Conservation (phyloP, 371 early-diverging fungal genomes). For the Phascolomyces articulosus region DNA sequence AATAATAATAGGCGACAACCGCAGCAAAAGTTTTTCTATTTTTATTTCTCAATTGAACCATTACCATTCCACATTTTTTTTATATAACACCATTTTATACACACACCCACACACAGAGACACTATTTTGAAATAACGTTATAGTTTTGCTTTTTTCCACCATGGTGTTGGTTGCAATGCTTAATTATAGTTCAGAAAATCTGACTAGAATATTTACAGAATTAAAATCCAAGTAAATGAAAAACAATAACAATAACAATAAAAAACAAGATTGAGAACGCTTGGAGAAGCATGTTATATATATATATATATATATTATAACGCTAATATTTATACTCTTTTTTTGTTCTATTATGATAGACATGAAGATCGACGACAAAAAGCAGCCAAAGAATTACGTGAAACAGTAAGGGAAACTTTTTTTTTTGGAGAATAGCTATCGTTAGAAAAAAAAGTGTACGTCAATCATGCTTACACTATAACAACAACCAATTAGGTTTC, state of each 20-base stretch:
- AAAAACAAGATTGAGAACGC: no score
- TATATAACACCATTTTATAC: no score
- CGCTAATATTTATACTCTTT: background rate
- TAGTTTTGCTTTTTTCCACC: background rate
- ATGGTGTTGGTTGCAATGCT: slow-evolving; percentile 52
- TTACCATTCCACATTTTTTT: no score
- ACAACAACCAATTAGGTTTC: slow-evolving; percentile 47
- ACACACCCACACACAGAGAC: no score
- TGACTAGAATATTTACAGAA: slow-evolving; percentile 51
- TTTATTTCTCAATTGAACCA: no score
- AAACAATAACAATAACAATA: no score
- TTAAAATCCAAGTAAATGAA: slow-evolving; percentile 53
- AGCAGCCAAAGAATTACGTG: slow-evolving; percentile 64
- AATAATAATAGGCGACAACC: background rate
- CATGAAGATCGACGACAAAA: slow-evolving; percentile 59
- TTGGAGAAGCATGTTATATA: no score
- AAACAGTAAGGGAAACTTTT: slow-evolving; percentile 39
- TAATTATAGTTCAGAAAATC: slow-evolving; percentile 46
- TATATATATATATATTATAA: no score
- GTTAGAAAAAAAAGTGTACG: no score
- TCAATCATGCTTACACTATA: no score
- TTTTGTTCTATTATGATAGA: slow-evolving; percentile 23
- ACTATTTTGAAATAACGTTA: background rate
- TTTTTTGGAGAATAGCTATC: no score
- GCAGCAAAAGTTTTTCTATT: no score